Percentiles rank a stretch among this genome's conserved stretches.
These are phyloP conservation scores for Lactarius hatsudake DNA, from an alignment of 768 basidiomycete genomes.

Conservation along the genomic window DNA sequence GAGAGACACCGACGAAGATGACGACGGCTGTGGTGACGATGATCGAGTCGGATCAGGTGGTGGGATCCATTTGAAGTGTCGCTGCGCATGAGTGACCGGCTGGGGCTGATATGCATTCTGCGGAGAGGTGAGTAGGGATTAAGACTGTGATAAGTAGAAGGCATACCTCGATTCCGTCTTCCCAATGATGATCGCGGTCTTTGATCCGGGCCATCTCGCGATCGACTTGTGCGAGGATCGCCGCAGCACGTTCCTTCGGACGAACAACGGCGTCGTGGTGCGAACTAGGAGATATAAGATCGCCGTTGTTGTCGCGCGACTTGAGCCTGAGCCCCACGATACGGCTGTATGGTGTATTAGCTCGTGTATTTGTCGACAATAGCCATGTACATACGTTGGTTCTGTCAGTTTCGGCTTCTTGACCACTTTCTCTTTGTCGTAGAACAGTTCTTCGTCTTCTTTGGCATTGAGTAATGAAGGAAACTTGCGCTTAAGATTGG, in stretches of 20 bases:
- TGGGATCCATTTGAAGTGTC: slow-evolving; percentile 64
- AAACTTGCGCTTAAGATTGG: slow-evolving; percentile 77
- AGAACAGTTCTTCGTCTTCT: slow-evolving; percentile 63
- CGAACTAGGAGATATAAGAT: slow-evolving; percentile 39
- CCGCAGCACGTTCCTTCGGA: slow-evolving; percentile 62
- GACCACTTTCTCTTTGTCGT: slow-evolving; percentile 64
- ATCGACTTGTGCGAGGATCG: slow-evolving; percentile 62
- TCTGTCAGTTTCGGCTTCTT: slow-evolving; percentile 53
- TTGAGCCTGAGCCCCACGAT: slow-evolving; percentile 51
- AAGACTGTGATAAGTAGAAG: background rate
- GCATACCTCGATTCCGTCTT: slow-evolving; percentile 80
- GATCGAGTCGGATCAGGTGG: slow-evolving; percentile 38
- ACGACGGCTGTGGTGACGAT: slow-evolving; percentile 32
- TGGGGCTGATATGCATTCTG: slow-evolving; percentile 72
- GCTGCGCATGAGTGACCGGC: slow-evolving; percentile 53
- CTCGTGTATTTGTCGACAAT: background rate
- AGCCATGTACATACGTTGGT: slow-evolving; percentile 29
- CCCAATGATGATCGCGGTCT: slow-evolving; percentile 79
- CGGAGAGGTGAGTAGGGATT: slow-evolving; percentile 12
- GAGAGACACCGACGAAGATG: slow-evolving; percentile 28
- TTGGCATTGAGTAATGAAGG: slow-evolving; percentile 56
- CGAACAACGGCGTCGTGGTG: slow-evolving; percentile 52
- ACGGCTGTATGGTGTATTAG: slow-evolving; percentile 35
- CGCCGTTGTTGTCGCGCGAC: slow-evolving; percentile 42
- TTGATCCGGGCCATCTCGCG: slow-evolving; percentile 54